Evolutionary conservation across 2,329 filamentous ascomycete species (phyloP), one percentile per base, ranked within the genome.

Genomic region (Beauveria caledonica): DNA sequence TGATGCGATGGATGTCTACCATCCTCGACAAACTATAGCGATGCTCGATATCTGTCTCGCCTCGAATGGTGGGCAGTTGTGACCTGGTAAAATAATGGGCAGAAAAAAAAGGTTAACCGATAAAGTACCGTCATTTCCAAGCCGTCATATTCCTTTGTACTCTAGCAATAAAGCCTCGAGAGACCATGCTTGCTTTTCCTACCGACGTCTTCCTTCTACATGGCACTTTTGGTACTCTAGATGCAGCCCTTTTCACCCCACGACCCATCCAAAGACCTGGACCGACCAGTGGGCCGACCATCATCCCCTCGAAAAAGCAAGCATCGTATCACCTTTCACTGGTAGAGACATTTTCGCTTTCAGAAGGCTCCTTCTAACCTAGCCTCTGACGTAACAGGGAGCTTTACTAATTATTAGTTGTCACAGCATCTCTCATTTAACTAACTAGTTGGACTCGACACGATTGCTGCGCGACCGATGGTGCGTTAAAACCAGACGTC

Each of bases 231-330:
- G 13, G 33, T 11, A 36, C 33, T n/a, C 25, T 49, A 44, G 40
- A 5, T 46, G 52, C 23, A 27, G 40, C 52, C 10, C 3, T 19
- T 25, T 5, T 7, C 36, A 17, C 8, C 36, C 44, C 25, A n/a
- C 25, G 10, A 3, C 33, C 33, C 13, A 36, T 36, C 33, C 33
- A 36, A 36, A 36, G 36, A 21, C 21, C 46, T 50, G 46, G 33
- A 11, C 29, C 33, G 25, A 39, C 29, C 46, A 40, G 56, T 59
- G 48, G 57, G 49, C 57, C 27, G n/a, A 23, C 48, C 15, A 8
- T 27, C 46, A 58, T 45, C 49, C 57, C 57, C 57, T 53, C 57
- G 15, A 52, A 59, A 59, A 59, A 59, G 57, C 57, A 59, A 59
- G 46, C 19, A 25, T 40, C 5, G 39, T 45, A 19, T 52, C 19